phyloP scores from a whole-genome alignment of 306 rosid species.

The Dalbergia cochinchinensis region DNA sequence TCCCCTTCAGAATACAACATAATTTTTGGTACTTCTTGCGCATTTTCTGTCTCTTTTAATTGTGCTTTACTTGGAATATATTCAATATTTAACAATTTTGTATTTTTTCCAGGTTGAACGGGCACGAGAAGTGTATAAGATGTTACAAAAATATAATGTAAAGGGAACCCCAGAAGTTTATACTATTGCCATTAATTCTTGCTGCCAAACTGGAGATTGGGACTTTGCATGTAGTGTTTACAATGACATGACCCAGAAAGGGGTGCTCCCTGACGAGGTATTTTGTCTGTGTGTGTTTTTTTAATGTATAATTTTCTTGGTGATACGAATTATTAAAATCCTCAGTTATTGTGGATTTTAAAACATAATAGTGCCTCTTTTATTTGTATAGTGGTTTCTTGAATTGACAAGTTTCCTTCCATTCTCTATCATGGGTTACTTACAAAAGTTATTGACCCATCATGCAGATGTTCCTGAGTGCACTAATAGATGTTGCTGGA shows the following conservation, averaged over 20 bases:
- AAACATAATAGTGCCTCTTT: slow-evolving; percentile 24
- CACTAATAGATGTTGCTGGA: slow-evolving; percentile 94
- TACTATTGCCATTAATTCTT: slow-evolving; percentile 90
- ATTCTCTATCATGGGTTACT: slow-evolving; percentile 39
- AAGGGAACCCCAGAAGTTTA: slow-evolving; percentile 95
- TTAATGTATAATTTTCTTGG: background rate
- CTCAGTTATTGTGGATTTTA: slow-evolving; percentile 28
- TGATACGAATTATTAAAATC: slow-evolving; percentile 14
- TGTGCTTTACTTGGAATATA: slow-evolving; percentile 38
- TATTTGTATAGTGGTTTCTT: slow-evolving; percentile 37
- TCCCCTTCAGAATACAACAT: background rate
- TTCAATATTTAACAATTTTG: slow-evolving; percentile 21
- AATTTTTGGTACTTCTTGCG: slow-evolving; percentile 26
- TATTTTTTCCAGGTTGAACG: slow-evolving; percentile 73
- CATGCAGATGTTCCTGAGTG: slow-evolving; percentile 93
- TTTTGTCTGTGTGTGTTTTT: slow-evolving; percentile 27
- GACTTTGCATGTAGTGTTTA: slow-evolving; percentile 77
- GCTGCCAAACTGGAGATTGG: slow-evolving; percentile 94
- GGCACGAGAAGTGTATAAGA: slow-evolving; percentile 80
- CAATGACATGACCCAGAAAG: slow-evolving; percentile 78
- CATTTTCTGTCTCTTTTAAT: slow-evolving; percentile 21
- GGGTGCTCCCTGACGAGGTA: slow-evolving; percentile 92
- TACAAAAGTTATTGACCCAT: slow-evolving; percentile 40
- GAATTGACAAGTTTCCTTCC: slow-evolving; percentile 36
- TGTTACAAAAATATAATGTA: slow-evolving; percentile 73